A percentile compares a stretch with the other conserved stretches of the same genome.
These are phyloP conservation scores for Pythium diclinum DNA, from an alignment of 352 stramenopile species.

Conservation along the genomic window DNA sequence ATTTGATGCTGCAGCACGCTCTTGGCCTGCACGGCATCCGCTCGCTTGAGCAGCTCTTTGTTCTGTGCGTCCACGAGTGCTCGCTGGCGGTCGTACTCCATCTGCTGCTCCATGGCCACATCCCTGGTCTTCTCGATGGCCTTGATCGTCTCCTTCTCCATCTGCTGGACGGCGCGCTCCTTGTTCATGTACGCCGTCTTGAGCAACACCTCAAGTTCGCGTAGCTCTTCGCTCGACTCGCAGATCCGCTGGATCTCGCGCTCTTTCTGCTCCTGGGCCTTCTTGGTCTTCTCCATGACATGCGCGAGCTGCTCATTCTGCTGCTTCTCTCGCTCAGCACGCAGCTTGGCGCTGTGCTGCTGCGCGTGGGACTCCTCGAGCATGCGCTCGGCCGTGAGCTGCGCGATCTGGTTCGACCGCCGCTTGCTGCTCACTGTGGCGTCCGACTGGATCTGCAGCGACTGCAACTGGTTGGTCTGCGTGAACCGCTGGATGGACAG, in stretches of 20 bases:
- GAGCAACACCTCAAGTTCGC: constrained; percentile 86
- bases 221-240: constrained; percentile 87
- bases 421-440: constrained; percentile 43
- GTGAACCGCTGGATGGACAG: constrained; percentile 53
- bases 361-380: constrained; percentile 47
- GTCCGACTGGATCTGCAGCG: constrained; percentile 63
- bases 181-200: constrained; percentile 94
- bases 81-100: constrained; percentile 89
- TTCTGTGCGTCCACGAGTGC: constrained; percentile 72
- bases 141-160: constrained; percentile 79
- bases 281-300: constrained; percentile 64
- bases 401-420: constrained; percentile 53
- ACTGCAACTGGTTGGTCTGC: constrained; percentile 54
- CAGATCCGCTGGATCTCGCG: constrained; percentile 90
- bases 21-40: constrained; percentile 71
- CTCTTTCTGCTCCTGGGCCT: constrained; percentile 65
- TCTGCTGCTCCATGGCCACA: constrained; percentile 89
- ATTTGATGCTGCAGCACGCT: constrained; percentile 67
- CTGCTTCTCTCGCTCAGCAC: constrained; percentile 40
- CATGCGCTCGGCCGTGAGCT: constrained; percentile 69
- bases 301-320: constrained; percentile 75
- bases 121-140: constrained; percentile 75
- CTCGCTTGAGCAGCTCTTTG: constrained; percentile 48
- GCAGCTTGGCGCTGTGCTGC: constrained; percentile 23
- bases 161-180: constrained; percentile 86